phyloP scores from a whole-genome alignment of 192 early-diverging fungal species.

The Pilobolus umbonatus region DNA sequence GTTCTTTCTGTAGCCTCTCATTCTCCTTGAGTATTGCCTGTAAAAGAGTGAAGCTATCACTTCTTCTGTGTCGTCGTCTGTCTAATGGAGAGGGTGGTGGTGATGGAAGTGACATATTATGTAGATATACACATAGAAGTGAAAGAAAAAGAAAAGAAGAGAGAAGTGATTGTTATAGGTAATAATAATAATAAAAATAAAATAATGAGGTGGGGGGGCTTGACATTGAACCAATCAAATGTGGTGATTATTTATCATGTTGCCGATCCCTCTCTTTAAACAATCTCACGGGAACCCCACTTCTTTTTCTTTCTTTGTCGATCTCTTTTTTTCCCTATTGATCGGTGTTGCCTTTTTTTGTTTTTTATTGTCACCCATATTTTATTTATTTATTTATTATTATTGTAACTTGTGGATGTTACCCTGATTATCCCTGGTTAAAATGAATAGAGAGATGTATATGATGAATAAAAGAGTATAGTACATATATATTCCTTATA shows the following conservation, averaged over 20 bases:
- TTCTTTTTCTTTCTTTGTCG: conserved; percentile 7
- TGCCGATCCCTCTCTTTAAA: conserved; percentile 15
- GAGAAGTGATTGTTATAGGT: not conserved
- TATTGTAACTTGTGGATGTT: no score
- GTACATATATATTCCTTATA: no score
- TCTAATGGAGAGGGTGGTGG: conserved; percentile 8
- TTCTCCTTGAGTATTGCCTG: conserved; percentile 8
- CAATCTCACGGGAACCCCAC: no score
- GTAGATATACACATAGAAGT: not conserved
- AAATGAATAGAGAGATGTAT: no score
- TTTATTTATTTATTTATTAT: no score
- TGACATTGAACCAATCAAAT: conserved; percentile 3
- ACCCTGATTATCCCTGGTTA: no score
- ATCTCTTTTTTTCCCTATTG: conserved; percentile 1
- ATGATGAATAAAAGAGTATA: no score
- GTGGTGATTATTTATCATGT: not conserved
- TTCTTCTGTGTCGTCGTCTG: conserved; percentile 5
- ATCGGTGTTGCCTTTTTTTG: not conserved
- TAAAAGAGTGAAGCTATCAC: conserved; percentile 6
- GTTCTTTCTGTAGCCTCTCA: not conserved
- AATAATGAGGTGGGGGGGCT: not conserved
- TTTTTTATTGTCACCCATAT: no score
- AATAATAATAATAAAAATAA: no score
- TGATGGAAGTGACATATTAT: conserved; percentile 1
- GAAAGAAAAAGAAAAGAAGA: conserved; percentile 7